phyloP scores from a whole-genome alignment of 139 green algal genomes.

The Micromonas commoda region DNA sequence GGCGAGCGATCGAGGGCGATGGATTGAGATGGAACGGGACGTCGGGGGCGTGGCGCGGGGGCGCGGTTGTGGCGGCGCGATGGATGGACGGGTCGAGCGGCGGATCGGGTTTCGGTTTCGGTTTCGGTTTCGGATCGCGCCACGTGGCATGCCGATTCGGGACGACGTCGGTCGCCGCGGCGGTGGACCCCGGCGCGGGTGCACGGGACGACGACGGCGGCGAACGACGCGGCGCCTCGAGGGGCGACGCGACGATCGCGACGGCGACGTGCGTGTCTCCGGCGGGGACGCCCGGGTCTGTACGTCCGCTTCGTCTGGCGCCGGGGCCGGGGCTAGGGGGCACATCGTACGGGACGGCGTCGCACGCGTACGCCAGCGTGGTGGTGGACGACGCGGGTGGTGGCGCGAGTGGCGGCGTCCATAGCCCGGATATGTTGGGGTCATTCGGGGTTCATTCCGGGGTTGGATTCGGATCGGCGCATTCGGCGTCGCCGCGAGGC shows the following conservation, averaged over 20 bases:
- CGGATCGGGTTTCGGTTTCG: no score
- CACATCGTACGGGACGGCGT: not conserved
- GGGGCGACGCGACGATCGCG: no score
- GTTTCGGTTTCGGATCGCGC: no score
- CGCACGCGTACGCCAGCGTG: not conserved
- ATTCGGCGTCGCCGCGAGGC: not conserved
- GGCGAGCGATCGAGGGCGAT: not conserved
- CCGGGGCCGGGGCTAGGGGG: not conserved
- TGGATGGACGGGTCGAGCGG: no score
- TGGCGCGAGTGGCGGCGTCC: not conserved
- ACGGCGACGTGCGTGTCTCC: not conserved
- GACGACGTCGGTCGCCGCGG: not conserved
- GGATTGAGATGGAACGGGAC: not conserved
- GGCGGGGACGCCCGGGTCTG: no score
- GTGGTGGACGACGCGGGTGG: not conserved
- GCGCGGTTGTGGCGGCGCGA: not conserved
- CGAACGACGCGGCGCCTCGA: no score
- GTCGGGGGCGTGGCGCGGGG: not conserved
- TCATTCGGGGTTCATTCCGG: not conserved
- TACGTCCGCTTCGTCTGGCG: not conserved
- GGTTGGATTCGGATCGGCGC: not conserved
- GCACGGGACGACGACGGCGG: no score
- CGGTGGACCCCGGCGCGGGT: not conserved
- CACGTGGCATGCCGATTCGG: not conserved
- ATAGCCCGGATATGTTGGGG: not conserved